Evolutionary conservation across 129 eudicot genomes (phyloP).

Genomic region (Artemisia tridentata): DNA sequence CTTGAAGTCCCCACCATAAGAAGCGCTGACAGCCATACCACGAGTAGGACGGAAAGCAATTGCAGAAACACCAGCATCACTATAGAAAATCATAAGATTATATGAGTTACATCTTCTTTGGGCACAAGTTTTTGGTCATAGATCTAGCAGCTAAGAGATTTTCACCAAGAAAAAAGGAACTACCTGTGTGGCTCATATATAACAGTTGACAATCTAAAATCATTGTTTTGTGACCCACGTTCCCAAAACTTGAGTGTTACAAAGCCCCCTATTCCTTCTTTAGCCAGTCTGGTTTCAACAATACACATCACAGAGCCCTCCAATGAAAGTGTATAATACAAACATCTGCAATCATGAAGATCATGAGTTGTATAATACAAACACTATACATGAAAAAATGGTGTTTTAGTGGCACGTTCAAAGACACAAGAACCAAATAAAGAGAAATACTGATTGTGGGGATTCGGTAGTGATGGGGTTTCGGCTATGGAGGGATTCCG

Average conservation of each 20-base stretch:
- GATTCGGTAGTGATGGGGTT: too few relatives aligned
- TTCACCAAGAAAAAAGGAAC: conserved; percentile 9
- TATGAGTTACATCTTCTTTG: background rate
- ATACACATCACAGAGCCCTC: conserved; percentile 90
- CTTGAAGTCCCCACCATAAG: conserved; percentile 92
- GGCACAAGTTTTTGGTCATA: background rate
- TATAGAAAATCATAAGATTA: conserved; percentile 30
- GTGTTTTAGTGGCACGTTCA: background rate
- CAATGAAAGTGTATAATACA: conserved; percentile 64
- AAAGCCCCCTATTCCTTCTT: conserved; percentile 94
- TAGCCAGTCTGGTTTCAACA: conserved; percentile 78
- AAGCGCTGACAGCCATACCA: conserved; percentile 78
- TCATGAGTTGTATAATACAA: background rate
- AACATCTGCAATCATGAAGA: conserved; percentile 51
- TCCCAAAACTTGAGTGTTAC: conserved; percentile 84
- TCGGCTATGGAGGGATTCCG: too few relatives aligned
- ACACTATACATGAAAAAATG: background rate
- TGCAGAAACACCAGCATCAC: conserved; percentile 70
- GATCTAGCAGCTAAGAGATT: too few relatives aligned
- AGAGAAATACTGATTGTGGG: background rate
- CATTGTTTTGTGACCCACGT: conserved; percentile 50
- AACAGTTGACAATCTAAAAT: conserved; percentile 73
- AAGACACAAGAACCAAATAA: background rate
- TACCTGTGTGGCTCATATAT: conserved; percentile 98
- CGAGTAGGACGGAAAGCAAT: conserved; percentile 78